A percentile compares a stretch with the other conserved stretches of the same genome.
Evolutionary conservation across 345 rosid genomes (phyloP).

Genomic region (Gossypium arboreum): DNA sequence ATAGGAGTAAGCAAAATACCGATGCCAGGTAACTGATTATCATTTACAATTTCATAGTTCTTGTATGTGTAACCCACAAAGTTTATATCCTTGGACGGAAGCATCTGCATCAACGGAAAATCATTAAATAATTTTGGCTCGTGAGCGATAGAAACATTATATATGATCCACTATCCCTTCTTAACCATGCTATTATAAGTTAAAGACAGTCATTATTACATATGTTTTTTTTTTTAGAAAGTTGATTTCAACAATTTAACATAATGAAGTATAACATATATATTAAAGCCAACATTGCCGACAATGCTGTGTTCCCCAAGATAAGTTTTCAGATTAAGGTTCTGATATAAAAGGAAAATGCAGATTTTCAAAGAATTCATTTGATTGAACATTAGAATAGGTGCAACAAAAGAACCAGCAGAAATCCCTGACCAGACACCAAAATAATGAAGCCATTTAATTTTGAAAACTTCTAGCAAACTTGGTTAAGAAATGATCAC

Average conservation of each 20-base stretch:
- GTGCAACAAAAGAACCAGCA: neutral
- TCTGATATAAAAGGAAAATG: neutral
- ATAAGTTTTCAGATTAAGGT: neutral
- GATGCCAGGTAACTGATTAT: slow-evolving; percentile 82
- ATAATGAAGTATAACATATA: neutral
- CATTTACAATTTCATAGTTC: slow-evolving; percentile 91
- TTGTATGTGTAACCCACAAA: slow-evolving; percentile 98
- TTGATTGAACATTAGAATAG: neutral
- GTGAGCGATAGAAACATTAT: neutral
- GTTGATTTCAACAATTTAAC: neutral
- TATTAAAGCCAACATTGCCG: neutral
- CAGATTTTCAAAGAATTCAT: neutral
- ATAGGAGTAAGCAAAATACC: slow-evolving; percentile 41
- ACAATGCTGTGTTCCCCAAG: neutral
- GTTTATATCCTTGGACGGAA: slow-evolving; percentile 89
- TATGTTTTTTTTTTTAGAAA: neutral
- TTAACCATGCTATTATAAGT: neutral
- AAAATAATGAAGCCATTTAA: neutral
- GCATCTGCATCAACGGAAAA: slow-evolving; percentile 58
- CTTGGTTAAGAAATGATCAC: neutral
- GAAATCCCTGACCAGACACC: neutral
- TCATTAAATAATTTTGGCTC: neutral
- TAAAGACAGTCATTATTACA: neutral
- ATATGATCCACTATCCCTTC: neutral
- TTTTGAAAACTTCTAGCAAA: slow-evolving; percentile 10